These are phyloP conservation scores for Aureobasidium uvarum DNA, from an alignment of 2,329 filamentous ascomycete genomes.

Conservation along the genomic window DNA sequence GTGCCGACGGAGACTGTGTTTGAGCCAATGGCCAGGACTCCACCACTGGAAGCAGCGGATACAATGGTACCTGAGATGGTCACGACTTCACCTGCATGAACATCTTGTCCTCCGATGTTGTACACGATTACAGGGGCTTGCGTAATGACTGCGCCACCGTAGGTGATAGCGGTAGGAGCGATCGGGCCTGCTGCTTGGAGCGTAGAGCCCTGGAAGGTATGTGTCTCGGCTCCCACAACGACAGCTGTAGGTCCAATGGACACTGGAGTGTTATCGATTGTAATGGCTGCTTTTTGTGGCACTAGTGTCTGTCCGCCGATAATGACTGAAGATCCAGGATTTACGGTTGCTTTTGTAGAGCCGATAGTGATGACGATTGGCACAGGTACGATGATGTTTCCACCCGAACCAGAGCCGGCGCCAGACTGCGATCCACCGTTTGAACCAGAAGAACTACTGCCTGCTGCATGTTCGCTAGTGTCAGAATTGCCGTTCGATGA, in stretches of 20 bases:
- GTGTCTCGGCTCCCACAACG: constrained; percentile 24
- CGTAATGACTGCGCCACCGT: constrained; percentile 28
- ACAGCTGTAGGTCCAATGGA: constrained; percentile 33
- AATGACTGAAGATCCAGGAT: constrained; percentile 37
- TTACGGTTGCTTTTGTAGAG: constrained; percentile 32
- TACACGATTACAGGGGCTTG: constrained; percentile 32
- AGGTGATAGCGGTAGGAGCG: constrained; percentile 18
- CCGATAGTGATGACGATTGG: constrained; percentile 21
- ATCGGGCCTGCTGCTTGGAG: background rate
- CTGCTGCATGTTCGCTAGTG: background rate
- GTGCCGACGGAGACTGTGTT: constrained; percentile 23
- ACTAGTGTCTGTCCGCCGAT: constrained; percentile 39
- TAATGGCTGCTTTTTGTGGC: constrained; percentile 37
- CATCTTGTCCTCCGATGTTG: constrained; percentile 35
- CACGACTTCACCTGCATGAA: constrained; percentile 34
- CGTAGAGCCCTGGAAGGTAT: constrained; percentile 19
- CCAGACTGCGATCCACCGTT: background rate
- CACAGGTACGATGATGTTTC: constrained; percentile 4
- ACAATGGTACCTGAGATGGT: constrained; percentile 31
- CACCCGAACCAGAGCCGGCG: background rate
- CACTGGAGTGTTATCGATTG: constrained; percentile 35
- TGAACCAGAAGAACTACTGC: constrained; percentile 27
- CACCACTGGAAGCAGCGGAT: constrained; percentile 27
- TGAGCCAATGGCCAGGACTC: constrained; percentile 31
- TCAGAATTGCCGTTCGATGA: background rate